phyloP scores from a whole-genome alignment of 192 early-diverging fungal genomes.

The Backusella liffmaniae region DNA sequence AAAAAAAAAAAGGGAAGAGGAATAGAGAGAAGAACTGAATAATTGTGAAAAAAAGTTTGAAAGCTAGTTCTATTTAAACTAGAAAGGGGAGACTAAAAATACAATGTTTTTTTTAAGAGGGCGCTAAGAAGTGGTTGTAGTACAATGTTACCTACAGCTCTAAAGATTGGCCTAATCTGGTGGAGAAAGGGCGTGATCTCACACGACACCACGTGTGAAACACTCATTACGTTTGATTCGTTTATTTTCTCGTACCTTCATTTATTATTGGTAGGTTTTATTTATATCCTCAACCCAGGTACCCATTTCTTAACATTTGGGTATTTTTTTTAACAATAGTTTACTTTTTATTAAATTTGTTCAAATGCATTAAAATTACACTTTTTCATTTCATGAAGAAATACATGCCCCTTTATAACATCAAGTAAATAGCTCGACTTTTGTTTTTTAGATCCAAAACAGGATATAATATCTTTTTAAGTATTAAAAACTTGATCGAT shows the following conservation, averaged over 20 bases:
- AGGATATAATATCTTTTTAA: not conserved
- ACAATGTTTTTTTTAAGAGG: not conserved
- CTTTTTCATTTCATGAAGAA: not conserved
- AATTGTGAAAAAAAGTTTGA: slow-evolving; percentile 14
- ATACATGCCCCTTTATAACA: not conserved
- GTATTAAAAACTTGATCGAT: not conserved
- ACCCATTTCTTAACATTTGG: not conserved
- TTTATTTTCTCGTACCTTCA: not conserved
- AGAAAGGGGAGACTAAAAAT: not conserved
- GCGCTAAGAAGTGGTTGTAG: not conserved
- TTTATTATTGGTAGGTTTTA: slow-evolving; percentile 1
- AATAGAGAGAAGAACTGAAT: not conserved
- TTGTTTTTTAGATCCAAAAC: not conserved
- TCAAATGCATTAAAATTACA: not conserved
- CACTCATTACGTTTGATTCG: not conserved
- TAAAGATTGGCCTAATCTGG: not conserved
- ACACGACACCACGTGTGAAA: slow-evolving; percentile 17
- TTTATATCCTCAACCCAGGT: not conserved
- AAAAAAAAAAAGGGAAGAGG: not conserved
- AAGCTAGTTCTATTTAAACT: slow-evolving; percentile 10
- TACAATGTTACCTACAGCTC: slow-evolving; percentile 1
- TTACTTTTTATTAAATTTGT: not conserved
- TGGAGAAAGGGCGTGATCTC: not conserved
- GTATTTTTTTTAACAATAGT: not conserved
- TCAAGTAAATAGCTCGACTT: not conserved